A percentile compares a stretch with the other conserved stretches of the same genome.
Evolutionary conservation across 495 filamentous ascomycete species (phyloP).

Genomic region (Aspergillus sclerotiicarbonarius): DNA sequence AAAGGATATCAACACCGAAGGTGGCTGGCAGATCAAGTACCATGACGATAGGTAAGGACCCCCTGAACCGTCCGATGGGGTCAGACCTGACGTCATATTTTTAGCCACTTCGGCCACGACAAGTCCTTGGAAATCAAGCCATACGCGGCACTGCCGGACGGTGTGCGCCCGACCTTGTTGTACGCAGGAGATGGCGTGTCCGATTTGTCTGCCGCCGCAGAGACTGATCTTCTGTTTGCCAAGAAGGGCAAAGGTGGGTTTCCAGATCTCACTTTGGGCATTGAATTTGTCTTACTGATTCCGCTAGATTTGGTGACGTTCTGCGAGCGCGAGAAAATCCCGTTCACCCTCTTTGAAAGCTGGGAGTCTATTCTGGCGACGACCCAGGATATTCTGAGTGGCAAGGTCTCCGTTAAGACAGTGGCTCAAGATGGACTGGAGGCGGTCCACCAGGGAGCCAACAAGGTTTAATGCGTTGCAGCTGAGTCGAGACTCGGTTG

Average conservation of each 20-base stretch:
- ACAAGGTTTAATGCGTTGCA: neutral
- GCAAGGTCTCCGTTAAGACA: conserved; percentile 45
- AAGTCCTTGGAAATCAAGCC: conserved; percentile 85
- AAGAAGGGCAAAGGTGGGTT: conserved; percentile 80
- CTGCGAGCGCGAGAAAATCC: conserved; percentile 72
- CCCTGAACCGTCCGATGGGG: neutral
- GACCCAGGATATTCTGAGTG: conserved; percentile 68
- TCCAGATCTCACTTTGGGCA: neutral
- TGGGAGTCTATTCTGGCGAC: conserved; percentile 73
- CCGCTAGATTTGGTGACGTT: conserved; percentile 72
- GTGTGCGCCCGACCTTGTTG: conserved; percentile 70
- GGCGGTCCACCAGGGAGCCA: conserved; percentile 3
- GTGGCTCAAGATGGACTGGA: conserved; percentile 10
- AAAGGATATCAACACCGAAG: conserved; percentile 71
- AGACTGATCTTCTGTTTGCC: conserved; percentile 87
- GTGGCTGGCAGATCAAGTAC: conserved; percentile 83
- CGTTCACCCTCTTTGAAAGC: conserved; percentile 77
- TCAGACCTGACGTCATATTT: conserved; percentile 19
- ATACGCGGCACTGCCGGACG: conserved; percentile 69
- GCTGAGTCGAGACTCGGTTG: neutral
- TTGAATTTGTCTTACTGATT: conserved; percentile 6
- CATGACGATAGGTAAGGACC: conserved; percentile 73
- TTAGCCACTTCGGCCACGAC: conserved; percentile 84
- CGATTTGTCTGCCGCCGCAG: conserved; percentile 80
- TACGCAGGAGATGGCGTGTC: conserved; percentile 92